These are phyloP conservation scores for Solanum medicagineum DNA, from an alignment of 257 asterid genomes.

Conservation along the genomic window DNA sequence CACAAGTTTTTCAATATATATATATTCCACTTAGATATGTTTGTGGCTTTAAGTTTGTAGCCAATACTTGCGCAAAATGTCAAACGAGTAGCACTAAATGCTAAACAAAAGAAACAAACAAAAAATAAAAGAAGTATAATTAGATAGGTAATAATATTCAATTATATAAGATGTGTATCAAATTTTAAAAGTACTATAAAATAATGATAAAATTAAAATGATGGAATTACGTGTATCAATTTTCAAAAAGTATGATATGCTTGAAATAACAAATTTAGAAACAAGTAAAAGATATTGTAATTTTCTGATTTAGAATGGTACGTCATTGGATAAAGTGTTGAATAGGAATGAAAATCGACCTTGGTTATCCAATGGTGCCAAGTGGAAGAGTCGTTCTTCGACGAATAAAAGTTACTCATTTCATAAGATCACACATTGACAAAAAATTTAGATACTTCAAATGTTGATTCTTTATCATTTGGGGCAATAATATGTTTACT, in stretches of 20 bases:
- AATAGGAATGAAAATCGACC: neutral
- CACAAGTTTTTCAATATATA: neutral
- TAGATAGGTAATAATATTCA: neutral
- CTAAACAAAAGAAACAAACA: neutral
- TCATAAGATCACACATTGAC: neutral
- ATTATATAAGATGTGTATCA: no score
- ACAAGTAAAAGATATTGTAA: neutral
- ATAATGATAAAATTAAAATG: neutral
- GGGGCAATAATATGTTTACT: no score
- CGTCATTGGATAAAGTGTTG: neutral
- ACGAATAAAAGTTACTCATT: neutral
- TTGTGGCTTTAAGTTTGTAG: neutral
- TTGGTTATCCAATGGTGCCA: neutral
- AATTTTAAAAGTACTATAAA: neutral
- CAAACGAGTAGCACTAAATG: neutral
- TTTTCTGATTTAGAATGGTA: neutral
- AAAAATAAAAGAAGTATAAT: neutral
- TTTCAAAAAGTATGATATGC: neutral
- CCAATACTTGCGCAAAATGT: neutral
- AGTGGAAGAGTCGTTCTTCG: neutral
- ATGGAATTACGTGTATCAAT: neutral
- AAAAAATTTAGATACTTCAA: no score
- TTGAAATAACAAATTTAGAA: neutral
- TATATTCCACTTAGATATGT: neutral
- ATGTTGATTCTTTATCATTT: neutral